These are phyloP conservation scores for Penicillium sp. DNA, from an alignment of 2,329 filamentous ascomycete genomes.

Conservation along the genomic window DNA sequence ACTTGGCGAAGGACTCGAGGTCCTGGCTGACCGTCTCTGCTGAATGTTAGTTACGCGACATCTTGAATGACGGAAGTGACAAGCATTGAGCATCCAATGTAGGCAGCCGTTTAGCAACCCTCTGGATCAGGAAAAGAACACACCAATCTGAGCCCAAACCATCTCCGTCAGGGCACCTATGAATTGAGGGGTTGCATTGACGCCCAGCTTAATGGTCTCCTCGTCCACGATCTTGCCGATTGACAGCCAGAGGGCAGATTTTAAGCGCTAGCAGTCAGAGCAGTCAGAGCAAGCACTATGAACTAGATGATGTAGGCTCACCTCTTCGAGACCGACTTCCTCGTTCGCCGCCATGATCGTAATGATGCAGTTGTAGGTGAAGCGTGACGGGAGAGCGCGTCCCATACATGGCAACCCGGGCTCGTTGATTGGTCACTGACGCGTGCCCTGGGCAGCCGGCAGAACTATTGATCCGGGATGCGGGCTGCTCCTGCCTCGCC, in stretches of 20 bases:
- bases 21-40: conserved; percentile 62
- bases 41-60: conserved; percentile 8
- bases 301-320: conserved; percentile 15
- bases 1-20: conserved; percentile 67
- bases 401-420: conserved; percentile 9
- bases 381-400: conserved; percentile 7
- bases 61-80: not conserved
- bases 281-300: not conserved
- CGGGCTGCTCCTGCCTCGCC: conserved; percentile 8
- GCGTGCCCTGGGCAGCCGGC: conserved; percentile 26
- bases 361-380: not conserved
- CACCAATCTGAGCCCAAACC: conserved; percentile 86
- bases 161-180: conserved; percentile 84
- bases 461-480: conserved; percentile 21
- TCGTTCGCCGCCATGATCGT: conserved; percentile 33
- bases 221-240: conserved; percentile 89
- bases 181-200: conserved; percentile 90
- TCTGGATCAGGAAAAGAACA: conserved; percentile 10
- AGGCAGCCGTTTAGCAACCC: not conserved
- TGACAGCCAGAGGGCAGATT: conserved; percentile 81
- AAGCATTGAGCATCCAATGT: not conserved
- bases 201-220: conserved; percentile 71
- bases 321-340: conserved; percentile 40
- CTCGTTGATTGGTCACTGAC: conserved; percentile 26
- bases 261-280: conserved; percentile 65